Percentiles rank a stretch among this genome's conserved stretches.
These are phyloP conservation scores for Alnus glutinosa DNA, from an alignment of 306 rosid species.

Conservation along the genomic window DNA sequence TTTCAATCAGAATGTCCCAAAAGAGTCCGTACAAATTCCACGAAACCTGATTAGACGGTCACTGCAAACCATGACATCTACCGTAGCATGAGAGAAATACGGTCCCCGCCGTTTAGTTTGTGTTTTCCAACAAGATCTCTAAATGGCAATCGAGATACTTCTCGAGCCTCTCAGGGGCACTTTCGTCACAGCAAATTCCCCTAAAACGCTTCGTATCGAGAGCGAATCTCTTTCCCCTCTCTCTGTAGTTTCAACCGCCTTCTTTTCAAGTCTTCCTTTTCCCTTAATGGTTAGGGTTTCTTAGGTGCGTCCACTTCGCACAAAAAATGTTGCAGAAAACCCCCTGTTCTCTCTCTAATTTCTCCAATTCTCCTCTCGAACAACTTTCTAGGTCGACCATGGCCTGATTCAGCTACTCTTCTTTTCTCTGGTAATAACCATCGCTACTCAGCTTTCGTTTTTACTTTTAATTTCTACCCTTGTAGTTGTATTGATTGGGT, in stretches of 20 bases:
- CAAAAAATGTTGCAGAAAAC: constrained; percentile 30
- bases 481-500: not conserved
- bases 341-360: constrained; percentile 14
- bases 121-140: no score
- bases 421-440: not conserved
- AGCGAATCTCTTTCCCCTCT: constrained; percentile 2
- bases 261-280: constrained; percentile 18
- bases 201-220: constrained; percentile 1
- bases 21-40: no score
- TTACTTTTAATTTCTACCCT: not conserved
- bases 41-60: not conserved
- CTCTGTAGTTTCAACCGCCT: constrained; percentile 9
- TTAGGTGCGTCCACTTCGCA: constrained; percentile 32
- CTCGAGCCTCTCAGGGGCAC: not conserved
- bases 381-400: constrained; percentile 35
- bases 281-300: constrained; percentile 71
- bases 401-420: constrained; percentile 30
- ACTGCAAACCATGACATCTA: not conserved
- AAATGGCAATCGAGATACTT: not conserved
- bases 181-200: constrained; percentile 24
- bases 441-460: not conserved
- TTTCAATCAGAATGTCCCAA: not conserved
- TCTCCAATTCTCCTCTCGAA: constrained; percentile 20
- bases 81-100: no score
- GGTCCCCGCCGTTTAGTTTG: no score